Percentiles rank a stretch among this genome's conserved stretches.
Evolutionary conservation across 495 filamentous ascomycete species (phyloP).

Genomic region (Hypoxylon rickii): DNA sequence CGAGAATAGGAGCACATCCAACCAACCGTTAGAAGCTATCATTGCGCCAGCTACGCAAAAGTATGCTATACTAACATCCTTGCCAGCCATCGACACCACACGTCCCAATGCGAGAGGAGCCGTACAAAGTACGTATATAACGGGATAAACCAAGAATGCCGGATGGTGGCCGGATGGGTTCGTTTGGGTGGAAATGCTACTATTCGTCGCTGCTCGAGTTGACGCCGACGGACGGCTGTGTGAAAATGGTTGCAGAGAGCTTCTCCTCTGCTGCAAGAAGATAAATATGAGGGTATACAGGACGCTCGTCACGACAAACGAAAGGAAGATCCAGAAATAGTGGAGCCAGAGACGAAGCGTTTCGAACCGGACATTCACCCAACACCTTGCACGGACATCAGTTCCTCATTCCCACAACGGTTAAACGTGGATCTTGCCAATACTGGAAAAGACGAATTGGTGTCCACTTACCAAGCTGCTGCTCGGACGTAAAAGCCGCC

Average conservation of each 20-base stretch:
- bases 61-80: constrained; percentile 57
- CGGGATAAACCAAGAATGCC: constrained; percentile 76
- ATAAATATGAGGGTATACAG: constrained; percentile 71
- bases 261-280: constrained; percentile 48
- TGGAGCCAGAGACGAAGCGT: constrained; percentile 69
- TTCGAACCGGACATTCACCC: constrained; percentile 67
- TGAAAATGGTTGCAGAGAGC: constrained; percentile 7
- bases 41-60: constrained; percentile 73
- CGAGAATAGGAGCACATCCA: constrained; percentile 75
- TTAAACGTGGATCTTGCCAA: constrained; percentile 2
- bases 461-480: constrained; percentile 62
- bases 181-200: constrained; percentile 1
- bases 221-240: constrained; percentile 10
- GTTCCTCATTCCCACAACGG: background rate
- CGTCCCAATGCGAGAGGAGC: constrained; percentile 72
- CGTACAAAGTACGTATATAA: constrained; percentile 74
- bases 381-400: constrained; percentile 54
- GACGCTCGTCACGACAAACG: constrained; percentile 64
- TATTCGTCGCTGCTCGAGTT: constrained; percentile 1
- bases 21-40: constrained; percentile 73
- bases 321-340: constrained; percentile 80
- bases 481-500: constrained; percentile 65
- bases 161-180: constrained; percentile 52
- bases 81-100: constrained; percentile 65
- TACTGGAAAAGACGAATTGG: background rate